Conservation (phyloP, 306 rosid species). For the Ammopiptanthus mongolicus region DNA sequence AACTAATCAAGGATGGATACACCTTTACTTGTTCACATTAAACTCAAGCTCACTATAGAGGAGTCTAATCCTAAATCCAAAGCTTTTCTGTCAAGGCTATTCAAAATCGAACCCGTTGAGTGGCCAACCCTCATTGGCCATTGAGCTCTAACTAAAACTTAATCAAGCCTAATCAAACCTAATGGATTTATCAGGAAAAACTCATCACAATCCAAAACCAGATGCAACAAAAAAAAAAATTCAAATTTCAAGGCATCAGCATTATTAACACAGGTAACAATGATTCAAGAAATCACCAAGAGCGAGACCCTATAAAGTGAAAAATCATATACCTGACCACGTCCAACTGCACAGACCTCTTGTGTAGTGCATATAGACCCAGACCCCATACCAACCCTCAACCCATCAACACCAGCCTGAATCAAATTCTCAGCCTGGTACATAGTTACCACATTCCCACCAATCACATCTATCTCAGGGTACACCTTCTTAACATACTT, state of each 20-base stretch:
- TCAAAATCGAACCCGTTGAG: neutral
- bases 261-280: neutral
- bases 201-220: neutral
- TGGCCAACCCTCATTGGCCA: neutral
- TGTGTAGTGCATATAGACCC: constrained; percentile 97
- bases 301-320: neutral
- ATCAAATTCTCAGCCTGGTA: constrained; percentile 83
- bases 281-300: neutral
- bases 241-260: neutral
- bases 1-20: too few relatives aligned
- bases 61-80: too few relatives aligned
- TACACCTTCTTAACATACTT: constrained; percentile 59
- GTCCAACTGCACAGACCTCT: constrained; percentile 94
- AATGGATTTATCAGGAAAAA: neutral
- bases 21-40: too few relatives aligned
- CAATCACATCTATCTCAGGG: constrained; percentile 74
- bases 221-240: neutral
- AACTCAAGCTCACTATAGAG: too few relatives aligned
- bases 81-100: neutral
- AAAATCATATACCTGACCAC: constrained; percentile 69
- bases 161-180: neutral
- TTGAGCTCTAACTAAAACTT: neutral
- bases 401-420: constrained; percentile 87
- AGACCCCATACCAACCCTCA: constrained; percentile 95
- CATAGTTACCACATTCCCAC: constrained; percentile 92